These are phyloP conservation scores for Diaporthe citri DNA, from an alignment of 2,329 filamentous ascomycete genomes.

Conservation along the genomic window DNA sequence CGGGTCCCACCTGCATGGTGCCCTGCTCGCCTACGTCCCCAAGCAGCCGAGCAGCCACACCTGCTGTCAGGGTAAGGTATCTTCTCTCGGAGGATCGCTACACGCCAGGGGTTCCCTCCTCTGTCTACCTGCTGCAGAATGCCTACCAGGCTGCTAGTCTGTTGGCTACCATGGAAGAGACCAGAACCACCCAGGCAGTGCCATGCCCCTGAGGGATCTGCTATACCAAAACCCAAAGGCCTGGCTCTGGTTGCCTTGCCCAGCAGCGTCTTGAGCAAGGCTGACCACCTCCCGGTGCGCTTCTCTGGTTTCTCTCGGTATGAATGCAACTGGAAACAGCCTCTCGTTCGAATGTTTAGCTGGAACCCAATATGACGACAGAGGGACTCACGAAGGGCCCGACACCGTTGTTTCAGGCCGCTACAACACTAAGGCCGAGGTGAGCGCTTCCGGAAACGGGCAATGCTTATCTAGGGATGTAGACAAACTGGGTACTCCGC, in stretches of 20 bases:
- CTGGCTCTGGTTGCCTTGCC: too few relatives aligned
- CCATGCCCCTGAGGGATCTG: constrained; percentile 22
- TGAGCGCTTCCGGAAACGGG: not conserved
- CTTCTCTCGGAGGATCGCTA: not conserved
- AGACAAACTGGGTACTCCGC: not conserved
- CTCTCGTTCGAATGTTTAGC: not conserved
- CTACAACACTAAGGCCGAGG: not conserved
- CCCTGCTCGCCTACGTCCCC: not conserved
- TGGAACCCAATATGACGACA: not conserved
- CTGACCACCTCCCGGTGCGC: not conserved
- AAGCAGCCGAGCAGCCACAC: not conserved
- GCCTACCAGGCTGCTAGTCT: not conserved
- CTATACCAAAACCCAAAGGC: not conserved
- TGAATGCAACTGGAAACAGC: not conserved
- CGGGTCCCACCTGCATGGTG: not conserved
- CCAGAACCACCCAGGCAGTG: constrained; percentile 10
- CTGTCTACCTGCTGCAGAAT: not conserved
- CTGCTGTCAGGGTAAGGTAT: constrained; percentile 24
- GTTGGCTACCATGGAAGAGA: constrained; percentile 17
- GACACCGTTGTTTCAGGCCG: constrained; percentile 16
- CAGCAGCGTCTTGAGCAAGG: not conserved
- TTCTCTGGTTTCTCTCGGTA: not conserved
- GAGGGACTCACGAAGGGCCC: not conserved
- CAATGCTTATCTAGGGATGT: not conserved
- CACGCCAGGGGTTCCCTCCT: not conserved